Conservation (phyloP, 2,329 filamentous ascomycete genomes). For the Elsinoe perseae region DNA sequence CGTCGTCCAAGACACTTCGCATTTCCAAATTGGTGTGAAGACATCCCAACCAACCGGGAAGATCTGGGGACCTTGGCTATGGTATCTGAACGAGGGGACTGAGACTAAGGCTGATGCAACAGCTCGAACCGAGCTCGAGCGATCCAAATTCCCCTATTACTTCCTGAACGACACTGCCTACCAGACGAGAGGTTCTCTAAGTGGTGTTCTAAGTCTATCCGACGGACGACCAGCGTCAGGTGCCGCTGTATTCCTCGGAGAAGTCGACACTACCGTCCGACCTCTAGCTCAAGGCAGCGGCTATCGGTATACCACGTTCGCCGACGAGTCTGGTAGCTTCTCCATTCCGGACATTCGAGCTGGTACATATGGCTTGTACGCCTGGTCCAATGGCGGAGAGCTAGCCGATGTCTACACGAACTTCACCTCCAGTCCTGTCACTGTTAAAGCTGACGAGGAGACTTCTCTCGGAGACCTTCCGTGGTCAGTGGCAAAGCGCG, state of each 20-base stretch:
- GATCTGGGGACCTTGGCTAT: constrained; percentile 40
- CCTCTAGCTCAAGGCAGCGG: constrained; percentile 42
- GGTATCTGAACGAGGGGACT: constrained; percentile 44
- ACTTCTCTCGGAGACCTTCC: constrained; percentile 20
- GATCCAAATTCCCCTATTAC: constrained; percentile 41
- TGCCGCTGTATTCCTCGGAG: constrained; percentile 46
- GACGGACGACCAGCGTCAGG: constrained; percentile 43
- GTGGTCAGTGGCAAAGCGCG: constrained; percentile 36
- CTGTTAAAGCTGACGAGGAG: constrained; percentile 29
- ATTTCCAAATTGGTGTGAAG: constrained; percentile 29
- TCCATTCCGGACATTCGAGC: constrained; percentile 38
- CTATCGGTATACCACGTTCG: constrained; percentile 46
- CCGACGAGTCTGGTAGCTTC: constrained; percentile 39
- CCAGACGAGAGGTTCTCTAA: constrained; percentile 43
- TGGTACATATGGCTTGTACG: constrained; percentile 42
- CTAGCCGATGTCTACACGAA: constrained; percentile 41
- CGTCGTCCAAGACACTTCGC: constrained; percentile 29
- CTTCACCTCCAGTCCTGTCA: constrained; percentile 37
- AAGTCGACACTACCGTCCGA: constrained; percentile 37
- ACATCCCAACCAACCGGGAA: constrained; percentile 32
- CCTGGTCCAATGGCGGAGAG: constrained; percentile 43
- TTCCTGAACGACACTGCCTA: constrained; percentile 43
- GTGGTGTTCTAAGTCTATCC: constrained; percentile 39
- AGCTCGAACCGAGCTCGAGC: constrained; percentile 35
- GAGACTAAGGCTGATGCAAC: constrained; percentile 40